Conservation (phyloP, 2,329 filamentous ascomycete species). For the Aspergillus thermomutatus region DNA sequence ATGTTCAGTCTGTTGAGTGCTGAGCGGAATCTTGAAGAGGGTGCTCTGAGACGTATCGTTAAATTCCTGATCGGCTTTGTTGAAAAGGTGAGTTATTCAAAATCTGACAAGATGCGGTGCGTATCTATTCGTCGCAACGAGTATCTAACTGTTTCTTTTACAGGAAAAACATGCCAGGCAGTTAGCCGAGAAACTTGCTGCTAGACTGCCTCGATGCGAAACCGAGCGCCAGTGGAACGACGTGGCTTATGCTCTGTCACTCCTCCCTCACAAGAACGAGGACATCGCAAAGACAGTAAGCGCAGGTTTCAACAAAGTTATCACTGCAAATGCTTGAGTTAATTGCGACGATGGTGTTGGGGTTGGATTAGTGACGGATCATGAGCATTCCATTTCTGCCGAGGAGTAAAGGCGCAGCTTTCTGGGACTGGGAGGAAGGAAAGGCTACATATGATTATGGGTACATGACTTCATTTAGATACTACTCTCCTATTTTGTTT, state of each 20-base stretch:
- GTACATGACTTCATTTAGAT: background rate
- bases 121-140: background rate
- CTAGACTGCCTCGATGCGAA: slow-evolving; percentile 78
- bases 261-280: slow-evolving; percentile 70
- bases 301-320: slow-evolving; percentile 58
- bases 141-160: slow-evolving; percentile 1
- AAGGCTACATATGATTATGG: background rate
- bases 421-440: background rate
- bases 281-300: slow-evolving; percentile 43
- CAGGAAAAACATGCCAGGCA: slow-evolving; percentile 98
- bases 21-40: slow-evolving; percentile 75
- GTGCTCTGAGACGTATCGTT: slow-evolving; percentile 79
- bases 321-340: slow-evolving; percentile 57
- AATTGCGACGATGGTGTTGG: slow-evolving; percentile 9
- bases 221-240: slow-evolving; percentile 97
- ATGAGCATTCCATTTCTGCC: background rate
- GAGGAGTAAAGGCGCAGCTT: background rate
- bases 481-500: background rate
- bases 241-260: slow-evolving; percentile 83
- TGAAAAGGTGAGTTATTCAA: slow-evolving; percentile 73
- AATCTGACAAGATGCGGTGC: background rate
- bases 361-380: slow-evolving; percentile 6
- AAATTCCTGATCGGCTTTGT: slow-evolving; percentile 94
- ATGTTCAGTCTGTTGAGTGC: slow-evolving; percentile 94
- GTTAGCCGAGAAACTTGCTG: slow-evolving; percentile 86